These are phyloP conservation scores for Apiospora phragmitis DNA, from an alignment of 2,329 filamentous ascomycete species.

Conservation along the genomic window DNA sequence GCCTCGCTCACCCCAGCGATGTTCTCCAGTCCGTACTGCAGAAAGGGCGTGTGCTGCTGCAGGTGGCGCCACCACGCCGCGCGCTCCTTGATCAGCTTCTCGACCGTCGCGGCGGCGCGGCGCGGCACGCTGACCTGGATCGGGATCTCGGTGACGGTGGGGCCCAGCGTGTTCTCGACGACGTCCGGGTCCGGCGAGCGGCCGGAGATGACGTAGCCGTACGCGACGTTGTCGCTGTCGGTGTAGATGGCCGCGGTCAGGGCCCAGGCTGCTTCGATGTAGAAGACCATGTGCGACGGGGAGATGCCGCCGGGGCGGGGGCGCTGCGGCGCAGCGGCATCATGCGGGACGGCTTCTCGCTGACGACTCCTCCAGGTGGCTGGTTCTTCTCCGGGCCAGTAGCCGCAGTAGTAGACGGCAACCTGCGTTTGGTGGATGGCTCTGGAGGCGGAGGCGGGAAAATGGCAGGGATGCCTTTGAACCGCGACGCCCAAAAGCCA, in stretches of 20 bases:
- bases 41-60: slow-evolving; percentile 9
- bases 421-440: not conserved
- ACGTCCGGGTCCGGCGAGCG: slow-evolving; percentile 9
- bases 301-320: not conserved
- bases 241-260: slow-evolving; percentile 16
- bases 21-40: slow-evolving; percentile 14
- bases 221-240: slow-evolving; percentile 14
- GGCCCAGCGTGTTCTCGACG: slow-evolving; percentile 13
- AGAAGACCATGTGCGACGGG: slow-evolving; percentile 12
- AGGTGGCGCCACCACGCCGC: slow-evolving; percentile 14
- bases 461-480: slow-evolving; percentile 15
- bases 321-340: too few relatives aligned
- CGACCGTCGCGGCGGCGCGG: slow-evolving; percentile 14
- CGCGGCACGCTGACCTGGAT: slow-evolving; percentile 17
- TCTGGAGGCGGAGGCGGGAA: slow-evolving; percentile 12
- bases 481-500: slow-evolving; percentile 16
- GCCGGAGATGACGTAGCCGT: slow-evolving; percentile 16
- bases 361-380: not conserved
- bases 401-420: too few relatives aligned
- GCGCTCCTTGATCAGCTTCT: slow-evolving; percentile 15
- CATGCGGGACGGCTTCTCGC: not conserved
- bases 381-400: too few relatives aligned
- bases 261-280: slow-evolving; percentile 18
- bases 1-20: slow-evolving; percentile 16
- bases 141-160: slow-evolving; percentile 16